Conservation (phyloP, 371 early-diverging fungal species). For the Mortierella sp. region DNA sequence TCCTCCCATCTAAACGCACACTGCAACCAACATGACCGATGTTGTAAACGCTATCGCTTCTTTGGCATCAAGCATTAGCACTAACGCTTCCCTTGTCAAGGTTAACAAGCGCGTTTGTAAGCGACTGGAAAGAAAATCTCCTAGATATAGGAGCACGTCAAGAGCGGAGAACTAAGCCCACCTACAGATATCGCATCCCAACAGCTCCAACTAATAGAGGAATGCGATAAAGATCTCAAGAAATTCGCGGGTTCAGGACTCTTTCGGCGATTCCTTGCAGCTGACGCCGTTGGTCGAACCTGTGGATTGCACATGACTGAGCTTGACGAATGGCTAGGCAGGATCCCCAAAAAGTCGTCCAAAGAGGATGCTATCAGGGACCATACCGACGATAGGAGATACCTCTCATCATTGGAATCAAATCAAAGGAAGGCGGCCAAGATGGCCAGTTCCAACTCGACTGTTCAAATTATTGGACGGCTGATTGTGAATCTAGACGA, state of each 20-base stretch:
- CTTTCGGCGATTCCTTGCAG: constrained; percentile 6
- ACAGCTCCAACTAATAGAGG: neutral
- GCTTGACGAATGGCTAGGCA: constrained; percentile 6
- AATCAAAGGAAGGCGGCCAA: constrained; percentile 1
- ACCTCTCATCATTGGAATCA: no score
- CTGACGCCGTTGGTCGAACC: neutral
- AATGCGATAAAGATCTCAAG: constrained; percentile 15
- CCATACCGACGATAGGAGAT: neutral
- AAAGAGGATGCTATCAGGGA: constrained; percentile 11
- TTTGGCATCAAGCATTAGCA: neutral
- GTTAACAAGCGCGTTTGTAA: constrained; percentile 6
- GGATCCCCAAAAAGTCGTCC: constrained; percentile 1
- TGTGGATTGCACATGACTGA: constrained; percentile 4
- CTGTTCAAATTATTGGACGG: neutral
- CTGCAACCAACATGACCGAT: no score
- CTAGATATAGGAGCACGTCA: neutral
- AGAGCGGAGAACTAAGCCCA: neutral
- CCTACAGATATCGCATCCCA: neutral
- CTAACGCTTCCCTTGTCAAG: neutral
- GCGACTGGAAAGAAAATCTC: constrained; percentile 11
- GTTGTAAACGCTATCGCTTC: neutral
- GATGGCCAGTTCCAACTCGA: neutral
- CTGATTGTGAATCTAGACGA: constrained; percentile 13
- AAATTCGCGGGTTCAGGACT: constrained; percentile 19
- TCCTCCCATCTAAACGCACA: no score